Percentiles rank a stretch among this genome's conserved stretches.
Conservation (phyloP, 1,284 basidiomycete genomes). For the Moesziomyces antarcticus region DNA sequence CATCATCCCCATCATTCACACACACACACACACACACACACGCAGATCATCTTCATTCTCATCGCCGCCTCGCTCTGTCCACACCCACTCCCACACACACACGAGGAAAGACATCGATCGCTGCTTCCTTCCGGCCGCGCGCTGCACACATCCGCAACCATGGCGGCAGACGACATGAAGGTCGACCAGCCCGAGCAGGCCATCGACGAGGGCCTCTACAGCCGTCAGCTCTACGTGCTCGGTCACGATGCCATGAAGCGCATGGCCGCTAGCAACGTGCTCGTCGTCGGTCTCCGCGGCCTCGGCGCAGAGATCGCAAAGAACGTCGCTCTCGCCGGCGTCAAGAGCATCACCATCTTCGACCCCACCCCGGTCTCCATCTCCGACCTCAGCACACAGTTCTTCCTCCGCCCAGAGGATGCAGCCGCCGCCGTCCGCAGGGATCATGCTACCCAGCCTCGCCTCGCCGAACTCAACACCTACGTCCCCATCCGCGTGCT, state of each 20-base stretch:
- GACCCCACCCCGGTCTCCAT: slow-evolving; percentile 89
- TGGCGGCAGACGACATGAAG: slow-evolving; percentile 52
- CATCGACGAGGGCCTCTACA: slow-evolving; percentile 62
- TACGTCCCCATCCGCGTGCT: slow-evolving; percentile 90
- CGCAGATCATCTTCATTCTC: background rate
- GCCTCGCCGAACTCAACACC: slow-evolving; percentile 92
- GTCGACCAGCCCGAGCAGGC: slow-evolving; percentile 48
- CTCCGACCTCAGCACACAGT: slow-evolving; percentile 92
- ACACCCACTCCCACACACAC: too few relatives aligned
- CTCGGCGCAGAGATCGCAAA: slow-evolving; percentile 98
- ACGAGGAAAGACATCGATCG: too few relatives aligned
- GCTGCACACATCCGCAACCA: slow-evolving; percentile 7
- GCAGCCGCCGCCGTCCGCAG: slow-evolving; percentile 76
- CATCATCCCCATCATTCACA: background rate
- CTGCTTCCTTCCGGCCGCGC: too few relatives aligned
- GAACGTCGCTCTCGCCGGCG: slow-evolving; percentile 93
- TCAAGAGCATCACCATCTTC: slow-evolving; percentile 96
- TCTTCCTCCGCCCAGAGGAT: slow-evolving; percentile 91
- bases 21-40: too few relatives aligned
- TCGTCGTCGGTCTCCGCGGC: slow-evolving; percentile 92
- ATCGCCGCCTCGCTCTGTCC: background rate
- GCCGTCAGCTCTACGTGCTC: slow-evolving; percentile 67
- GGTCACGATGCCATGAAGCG: slow-evolving; percentile 86
- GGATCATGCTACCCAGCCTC: slow-evolving; percentile 85
- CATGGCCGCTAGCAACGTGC: slow-evolving; percentile 96